These are phyloP conservation scores for Alloteropsis angusta DNA, from an alignment of 202 grass and related monocot species.

Conservation along the genomic window DNA sequence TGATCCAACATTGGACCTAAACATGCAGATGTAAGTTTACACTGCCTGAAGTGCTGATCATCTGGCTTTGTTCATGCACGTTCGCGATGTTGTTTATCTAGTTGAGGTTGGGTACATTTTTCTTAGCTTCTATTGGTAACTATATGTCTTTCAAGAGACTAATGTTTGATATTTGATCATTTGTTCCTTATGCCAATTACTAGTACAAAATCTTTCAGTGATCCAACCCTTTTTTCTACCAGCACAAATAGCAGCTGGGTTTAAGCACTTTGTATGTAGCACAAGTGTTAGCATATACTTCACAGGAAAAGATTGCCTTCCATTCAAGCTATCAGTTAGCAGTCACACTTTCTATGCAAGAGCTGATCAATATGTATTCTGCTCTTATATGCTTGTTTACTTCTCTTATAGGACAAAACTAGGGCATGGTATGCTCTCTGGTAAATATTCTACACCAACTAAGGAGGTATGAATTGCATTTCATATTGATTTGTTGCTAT, in stretches of 20 bases:
- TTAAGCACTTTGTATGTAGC: background rate
- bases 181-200: background rate
- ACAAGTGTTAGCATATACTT: background rate
- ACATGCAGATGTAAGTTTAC: conserved; percentile 85
- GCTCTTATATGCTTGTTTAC: background rate
- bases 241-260: background rate
- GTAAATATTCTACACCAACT: conserved; percentile 59
- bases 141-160: background rate
- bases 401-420: conserved; percentile 67
- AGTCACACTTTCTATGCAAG: background rate
- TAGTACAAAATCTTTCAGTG: background rate
- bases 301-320: background rate
- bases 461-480: conserved; percentile 45
- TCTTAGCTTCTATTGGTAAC: background rate
- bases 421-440: conserved; percentile 85
- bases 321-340: background rate
- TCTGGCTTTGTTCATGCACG: background rate
- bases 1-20: conserved; percentile 90
- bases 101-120: background rate
- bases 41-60: background rate
- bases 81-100: background rate
- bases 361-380: background rate
- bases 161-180: background rate
- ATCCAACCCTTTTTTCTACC: background rate
- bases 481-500: background rate